Evolutionary conservation across 2,329 filamentous ascomycete species (phyloP).

Genomic region (Thermochaetoides dissita): DNA sequence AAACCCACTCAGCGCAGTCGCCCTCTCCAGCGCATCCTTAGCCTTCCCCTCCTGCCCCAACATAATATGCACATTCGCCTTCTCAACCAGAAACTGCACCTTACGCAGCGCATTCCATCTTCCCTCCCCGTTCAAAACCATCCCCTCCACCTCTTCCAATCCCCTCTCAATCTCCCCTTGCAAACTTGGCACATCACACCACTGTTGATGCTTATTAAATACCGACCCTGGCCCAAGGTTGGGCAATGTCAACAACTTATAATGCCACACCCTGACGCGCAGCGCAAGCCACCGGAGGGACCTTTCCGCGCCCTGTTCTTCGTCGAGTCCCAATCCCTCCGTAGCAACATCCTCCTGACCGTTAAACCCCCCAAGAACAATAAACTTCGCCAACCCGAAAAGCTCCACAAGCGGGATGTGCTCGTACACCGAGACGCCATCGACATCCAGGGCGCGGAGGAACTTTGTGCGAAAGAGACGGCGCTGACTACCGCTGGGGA

Average conservation of each 20-base stretch:
- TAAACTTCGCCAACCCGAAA: constrained; percentile 54
- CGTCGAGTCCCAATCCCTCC: constrained; percentile 25
- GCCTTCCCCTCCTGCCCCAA: constrained; percentile 71
- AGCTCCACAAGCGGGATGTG: constrained; percentile 75
- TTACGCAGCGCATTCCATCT: constrained; percentile 34
- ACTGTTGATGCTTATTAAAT: constrained; percentile 42
- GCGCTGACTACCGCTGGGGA: not conserved
- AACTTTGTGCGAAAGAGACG: constrained; percentile 38
- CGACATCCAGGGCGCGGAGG: constrained; percentile 56
- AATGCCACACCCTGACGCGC: constrained; percentile 58
- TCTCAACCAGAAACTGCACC: constrained; percentile 65
- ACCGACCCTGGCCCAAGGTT: constrained; percentile 38
- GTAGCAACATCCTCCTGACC: constrained; percentile 13
- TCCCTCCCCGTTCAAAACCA: constrained; percentile 21
- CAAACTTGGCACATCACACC: constrained; percentile 45
- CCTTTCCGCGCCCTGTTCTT: constrained; percentile 18
- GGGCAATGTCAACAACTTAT: constrained; percentile 45
- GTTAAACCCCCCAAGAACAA: constrained; percentile 21
- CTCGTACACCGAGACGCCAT: constrained; percentile 76
- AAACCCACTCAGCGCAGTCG: constrained; percentile 54
- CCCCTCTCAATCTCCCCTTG: constrained; percentile 33
- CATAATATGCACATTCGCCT: constrained; percentile 69
- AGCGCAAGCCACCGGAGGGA: constrained; percentile 47
- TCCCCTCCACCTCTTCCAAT: constrained; percentile 27
- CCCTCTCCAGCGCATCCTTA: constrained; percentile 53